Conservation (phyloP, 306 rosid species). For the Gynostemma pentaphyllum region DNA sequence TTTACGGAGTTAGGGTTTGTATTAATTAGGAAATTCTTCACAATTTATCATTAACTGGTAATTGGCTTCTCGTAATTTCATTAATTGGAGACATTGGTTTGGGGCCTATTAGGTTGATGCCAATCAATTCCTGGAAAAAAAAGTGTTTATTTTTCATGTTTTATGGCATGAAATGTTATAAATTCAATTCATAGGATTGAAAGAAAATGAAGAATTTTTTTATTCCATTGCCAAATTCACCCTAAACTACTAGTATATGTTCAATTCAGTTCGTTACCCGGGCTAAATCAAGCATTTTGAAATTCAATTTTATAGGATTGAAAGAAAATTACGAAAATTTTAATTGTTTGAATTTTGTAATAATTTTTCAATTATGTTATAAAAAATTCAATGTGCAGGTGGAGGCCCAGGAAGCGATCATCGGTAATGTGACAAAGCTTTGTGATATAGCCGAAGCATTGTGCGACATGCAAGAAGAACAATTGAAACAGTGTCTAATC, state of each 20-base stretch:
- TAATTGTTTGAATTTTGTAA: no score
- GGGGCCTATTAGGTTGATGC: no score
- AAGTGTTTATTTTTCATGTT: neutral
- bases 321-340: no score
- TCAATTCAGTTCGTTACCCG: neutral
- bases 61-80: neutral
- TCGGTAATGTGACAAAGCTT: slow-evolving; percentile 5
- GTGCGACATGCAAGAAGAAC: slow-evolving; percentile 1
- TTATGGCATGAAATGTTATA: no score
- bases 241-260: neutral
- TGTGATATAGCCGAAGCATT: slow-evolving; percentile 15
- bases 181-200: no score
- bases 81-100: no score
- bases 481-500: slow-evolving; percentile 7
- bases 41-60: neutral
- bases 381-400: neutral
- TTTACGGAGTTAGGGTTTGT: neutral
- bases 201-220: no score
- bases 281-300: neutral
- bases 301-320: no score
- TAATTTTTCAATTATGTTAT: neutral
- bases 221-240: neutral
- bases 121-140: neutral
- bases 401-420: slow-evolving; percentile 11
- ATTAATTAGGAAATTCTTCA: neutral